phyloP scores from a whole-genome alignment of 208 protist genomes.

The Trypanosoma mega region DNA sequence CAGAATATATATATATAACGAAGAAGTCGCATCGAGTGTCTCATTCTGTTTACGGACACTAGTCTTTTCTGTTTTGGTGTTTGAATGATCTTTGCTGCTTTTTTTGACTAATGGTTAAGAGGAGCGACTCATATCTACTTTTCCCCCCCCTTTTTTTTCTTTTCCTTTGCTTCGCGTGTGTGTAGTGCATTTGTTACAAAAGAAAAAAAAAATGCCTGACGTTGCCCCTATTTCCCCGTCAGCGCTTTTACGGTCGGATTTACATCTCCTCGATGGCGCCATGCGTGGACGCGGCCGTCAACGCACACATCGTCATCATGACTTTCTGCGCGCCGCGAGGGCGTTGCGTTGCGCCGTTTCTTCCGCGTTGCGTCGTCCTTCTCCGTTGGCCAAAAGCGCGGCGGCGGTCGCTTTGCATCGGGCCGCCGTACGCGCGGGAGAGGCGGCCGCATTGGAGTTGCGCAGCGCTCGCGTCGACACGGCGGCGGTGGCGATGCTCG shows the following conservation, averaged over 20 bases:
- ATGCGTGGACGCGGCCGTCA: slow-evolving; percentile 15
- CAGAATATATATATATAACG: too few relatives aligned
- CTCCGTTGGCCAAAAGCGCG: too few relatives aligned
- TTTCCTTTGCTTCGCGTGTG: slow-evolving; percentile 6
- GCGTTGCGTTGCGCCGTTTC: slow-evolving; percentile 16
- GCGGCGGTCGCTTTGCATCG: slow-evolving; percentile 16
- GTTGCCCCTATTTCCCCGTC: slow-evolving; percentile 8
- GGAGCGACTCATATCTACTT: too few relatives aligned
- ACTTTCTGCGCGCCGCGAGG: slow-evolving; percentile 35
- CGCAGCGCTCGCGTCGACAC: slow-evolving; percentile 58
- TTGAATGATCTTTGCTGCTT: too few relatives aligned
- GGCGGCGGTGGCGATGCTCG: slow-evolving; percentile 35
- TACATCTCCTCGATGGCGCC: slow-evolving; percentile 12
- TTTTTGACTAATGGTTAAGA: too few relatives aligned
- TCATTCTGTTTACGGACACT: too few relatives aligned
- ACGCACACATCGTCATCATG: slow-evolving; percentile 54
- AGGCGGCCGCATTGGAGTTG: slow-evolving; percentile 50
- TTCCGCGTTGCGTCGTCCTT: slow-evolving; percentile 8
- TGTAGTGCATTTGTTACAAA: background rate
- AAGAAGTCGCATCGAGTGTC: too few relatives aligned
- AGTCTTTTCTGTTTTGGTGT: too few relatives aligned
- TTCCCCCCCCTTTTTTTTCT: too few relatives aligned
- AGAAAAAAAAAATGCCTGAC: too few relatives aligned
- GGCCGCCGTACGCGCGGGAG: slow-evolving; percentile 27
- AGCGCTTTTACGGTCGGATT: slow-evolving; percentile 18